Conservation (phyloP, 257 asterid species). For the Leonotis leonurus region DNA sequence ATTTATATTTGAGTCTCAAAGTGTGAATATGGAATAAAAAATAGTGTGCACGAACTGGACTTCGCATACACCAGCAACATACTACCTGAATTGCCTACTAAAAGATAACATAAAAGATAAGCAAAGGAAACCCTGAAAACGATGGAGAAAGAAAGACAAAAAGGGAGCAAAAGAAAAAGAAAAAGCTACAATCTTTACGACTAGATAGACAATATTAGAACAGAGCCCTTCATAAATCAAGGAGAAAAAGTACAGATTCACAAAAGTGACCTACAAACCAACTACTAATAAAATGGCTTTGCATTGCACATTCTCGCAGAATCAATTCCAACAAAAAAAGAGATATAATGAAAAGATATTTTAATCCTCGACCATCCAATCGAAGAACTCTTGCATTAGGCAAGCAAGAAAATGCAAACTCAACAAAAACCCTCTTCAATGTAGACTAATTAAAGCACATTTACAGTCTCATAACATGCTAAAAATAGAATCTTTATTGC, state of each 20-base stretch:
- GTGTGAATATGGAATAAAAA: conserved; percentile 25
- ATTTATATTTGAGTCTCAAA: conserved; percentile 29
- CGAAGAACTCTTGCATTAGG: neutral
- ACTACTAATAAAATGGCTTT: neutral
- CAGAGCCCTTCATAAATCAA: conserved; percentile 15
- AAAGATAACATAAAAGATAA: conserved; percentile 22
- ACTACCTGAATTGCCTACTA: conserved; percentile 12
- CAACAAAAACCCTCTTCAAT: conserved; percentile 4
- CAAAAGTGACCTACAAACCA: conserved; percentile 8
- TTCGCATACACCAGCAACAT: conserved; percentile 23
- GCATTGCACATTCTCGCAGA: conserved; percentile 23
- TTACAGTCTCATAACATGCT: neutral
- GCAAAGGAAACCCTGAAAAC: conserved; percentile 30
- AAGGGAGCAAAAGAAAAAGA: neutral
- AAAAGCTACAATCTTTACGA: conserved; percentile 34
- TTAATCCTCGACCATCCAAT: conserved; percentile 20
- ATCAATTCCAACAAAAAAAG: conserved; percentile 25
- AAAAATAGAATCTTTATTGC: conserved; percentile 7
- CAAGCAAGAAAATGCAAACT: neutral
- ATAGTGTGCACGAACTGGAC: conserved; percentile 15
- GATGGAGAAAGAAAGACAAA: conserved; percentile 15
- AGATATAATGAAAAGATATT: neutral
- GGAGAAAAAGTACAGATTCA: neutral
- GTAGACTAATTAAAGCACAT: too few species aligned
- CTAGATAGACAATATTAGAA: conserved; percentile 7